Base-by-base conservation (phyloP, 2,329 filamentous ascomycete species). In the Talaromyces sp. region DNA sequence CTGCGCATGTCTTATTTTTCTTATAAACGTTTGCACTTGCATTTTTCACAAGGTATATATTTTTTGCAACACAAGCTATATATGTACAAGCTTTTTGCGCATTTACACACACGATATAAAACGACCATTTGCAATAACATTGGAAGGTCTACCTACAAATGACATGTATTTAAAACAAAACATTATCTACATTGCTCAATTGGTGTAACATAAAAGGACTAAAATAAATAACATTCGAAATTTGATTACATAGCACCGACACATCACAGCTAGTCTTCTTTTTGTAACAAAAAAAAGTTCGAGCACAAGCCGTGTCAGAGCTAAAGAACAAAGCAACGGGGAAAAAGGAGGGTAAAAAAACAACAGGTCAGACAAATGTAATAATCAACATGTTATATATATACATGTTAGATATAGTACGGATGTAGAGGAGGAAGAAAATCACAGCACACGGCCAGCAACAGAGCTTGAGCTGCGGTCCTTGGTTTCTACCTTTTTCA, bases 401-500 rank as follows among this genome's bases (percentile, higher is more conserved):
- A 46, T 46, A 24, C 43, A 46, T 46, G 43, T 21, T 21, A 19
- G 43, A 24, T 46, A 24, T 24, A 24, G 43, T n/a, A 21, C 17
- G 51, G 8, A 29, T 12, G 7, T 24, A 14, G 3, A 46, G 43
- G n/a, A n/a, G 9, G 41, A 4, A 32, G 19, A 27, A 54, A 51
- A 71, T 64, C 68, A 72, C 66, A 85, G 68, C 61, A 97, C 92
- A 62, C 86, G 85, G n/a, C 93, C 93, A 24, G 91, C 89, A 61
- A 87, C 81, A 57, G 86, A 74, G 56, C 90, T 83, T 54, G 68
- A 76, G 75, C 92, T 97, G 74, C 87, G 88, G 75, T 99, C 94
- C 75, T 91, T 92, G 0, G 94, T 97, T 73, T 88, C 80, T 26
- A 92, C 91, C 82, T 97, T 97, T 80, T 83, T 92, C 71, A 99